A percentile compares a stretch with the other conserved stretches of the same genome.
These are phyloP conservation scores for Arabis alpina DNA, from an alignment of 345 rosid genomes.

Conservation along the genomic window DNA sequence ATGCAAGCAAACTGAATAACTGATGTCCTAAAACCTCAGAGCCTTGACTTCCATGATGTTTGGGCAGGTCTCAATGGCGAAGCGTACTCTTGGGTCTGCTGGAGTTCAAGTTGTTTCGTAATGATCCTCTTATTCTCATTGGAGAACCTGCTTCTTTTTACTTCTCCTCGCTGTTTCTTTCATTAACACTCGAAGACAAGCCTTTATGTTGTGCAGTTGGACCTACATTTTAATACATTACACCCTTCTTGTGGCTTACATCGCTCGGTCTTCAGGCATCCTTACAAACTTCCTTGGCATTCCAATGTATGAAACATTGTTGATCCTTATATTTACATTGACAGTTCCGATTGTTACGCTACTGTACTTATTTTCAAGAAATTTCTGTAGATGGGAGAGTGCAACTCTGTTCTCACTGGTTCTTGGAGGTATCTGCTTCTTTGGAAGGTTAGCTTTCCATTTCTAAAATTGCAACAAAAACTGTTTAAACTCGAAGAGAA, in stretches of 20 bases:
- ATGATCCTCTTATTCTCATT: slow-evolving; percentile 30
- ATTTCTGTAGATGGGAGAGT: slow-evolving; percentile 87
- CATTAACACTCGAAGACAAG: background rate
- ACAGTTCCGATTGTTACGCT: slow-evolving; percentile 6
- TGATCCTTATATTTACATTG: slow-evolving; percentile 14
- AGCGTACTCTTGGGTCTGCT: slow-evolving; percentile 74
- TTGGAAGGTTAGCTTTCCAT: slow-evolving; percentile 69
- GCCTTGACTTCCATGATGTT: background rate
- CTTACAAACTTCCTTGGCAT: slow-evolving; percentile 72
- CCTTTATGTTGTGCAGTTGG: slow-evolving; percentile 69
- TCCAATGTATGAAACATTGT: slow-evolving; percentile 61
- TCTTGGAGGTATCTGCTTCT: slow-evolving; percentile 84
- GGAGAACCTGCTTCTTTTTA: slow-evolving; percentile 11
- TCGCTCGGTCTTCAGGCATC: slow-evolving; percentile 95
- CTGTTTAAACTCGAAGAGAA: background rate
- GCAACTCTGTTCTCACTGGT: slow-evolving; percentile 72
- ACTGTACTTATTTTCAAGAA: slow-evolving; percentile 26
- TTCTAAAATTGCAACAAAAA: background rate
- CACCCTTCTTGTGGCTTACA: slow-evolving; percentile 87
- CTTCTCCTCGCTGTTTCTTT: slow-evolving; percentile 12
- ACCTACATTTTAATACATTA: slow-evolving; percentile 88
- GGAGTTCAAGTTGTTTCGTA: slow-evolving; percentile 96
- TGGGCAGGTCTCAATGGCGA: slow-evolving; percentile 90
- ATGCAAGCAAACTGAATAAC: background rate
- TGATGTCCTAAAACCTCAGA: too few relatives aligned